Evolutionary conservation across 176 grass and related monocot species (phyloP), one percentile per base, ranked within the genome.

Genomic region (Thalia dealbata): DNA sequence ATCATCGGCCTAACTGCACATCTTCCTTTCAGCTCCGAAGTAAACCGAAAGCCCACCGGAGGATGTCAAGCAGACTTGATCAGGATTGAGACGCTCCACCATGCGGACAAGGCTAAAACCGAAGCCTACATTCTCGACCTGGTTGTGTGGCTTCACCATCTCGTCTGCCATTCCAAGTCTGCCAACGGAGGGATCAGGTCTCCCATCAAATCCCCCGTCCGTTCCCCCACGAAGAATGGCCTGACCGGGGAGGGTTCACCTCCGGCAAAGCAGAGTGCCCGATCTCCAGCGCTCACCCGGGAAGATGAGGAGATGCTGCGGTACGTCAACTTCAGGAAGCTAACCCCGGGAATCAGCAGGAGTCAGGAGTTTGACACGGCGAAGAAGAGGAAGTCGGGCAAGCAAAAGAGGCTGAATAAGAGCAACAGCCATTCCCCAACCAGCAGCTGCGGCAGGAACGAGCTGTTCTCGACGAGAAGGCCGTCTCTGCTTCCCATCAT

Each of bases 91-190:
- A 99, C 95, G 46, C 67, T 99, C 8, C 86, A 99, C 72, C 83
- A 99, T 80, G 95, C 95, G 21, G 85, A 99, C 72, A 99, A 91
- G 81, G 79, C 81, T 10, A 89, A 87, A 72, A 86, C 83, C 14
- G 95, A 99, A 78, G 83, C 67, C 19, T 75, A 91, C 69, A 91
- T 99, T 70, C 85, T 99, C 27, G 88, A 99, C 7, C 80, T 99
- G 70, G 88, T 99, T 50, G 78, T 95, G 44, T 88, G 81, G 85
- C 90, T 99, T 82, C 87, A 99, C 81, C 80, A 99, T 85, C 91
- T 95, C 52, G 84, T 99, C 48, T 76, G 83, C 73, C 91, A 83
- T 78, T 89, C 85, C 21, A 89, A 79, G 84, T 70, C 76, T 13
- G 75, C 59, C 21, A 83, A 82, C 67, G 90, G 83, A 81, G 81